These are phyloP conservation scores for Spongiforma sp. DNA, from an alignment of 1,284 basidiomycete species.

Conservation along the genomic window DNA sequence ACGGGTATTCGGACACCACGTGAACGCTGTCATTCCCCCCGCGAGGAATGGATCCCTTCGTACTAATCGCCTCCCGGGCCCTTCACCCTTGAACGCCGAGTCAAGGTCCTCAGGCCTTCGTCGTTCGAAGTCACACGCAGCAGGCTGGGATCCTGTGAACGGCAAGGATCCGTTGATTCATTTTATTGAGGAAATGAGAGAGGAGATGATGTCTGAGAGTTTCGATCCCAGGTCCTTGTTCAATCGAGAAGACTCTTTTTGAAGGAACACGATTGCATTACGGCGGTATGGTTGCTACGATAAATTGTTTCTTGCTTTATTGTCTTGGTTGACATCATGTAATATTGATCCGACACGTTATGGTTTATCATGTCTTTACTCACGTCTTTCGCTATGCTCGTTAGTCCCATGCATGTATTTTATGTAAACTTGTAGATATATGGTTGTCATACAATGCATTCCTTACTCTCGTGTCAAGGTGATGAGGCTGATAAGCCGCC, in stretches of 20 bases:
- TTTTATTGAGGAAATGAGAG: conserved; percentile 26
- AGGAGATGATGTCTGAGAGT: conserved; percentile 15
- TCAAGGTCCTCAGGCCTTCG: conserved; percentile 21
- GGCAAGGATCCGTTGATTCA: conserved; percentile 17
- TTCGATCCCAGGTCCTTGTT: conserved; percentile 27
- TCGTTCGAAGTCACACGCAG: conserved; percentile 33
- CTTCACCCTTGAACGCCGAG: not conserved
- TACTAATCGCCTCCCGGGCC: not conserved
- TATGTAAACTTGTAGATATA: no score
- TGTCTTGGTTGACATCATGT: no score
- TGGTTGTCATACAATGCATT: no score
- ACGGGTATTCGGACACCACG: conserved; percentile 21
- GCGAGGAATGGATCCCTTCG: conserved; percentile 23
- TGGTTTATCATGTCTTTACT: no score
- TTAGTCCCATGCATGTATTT: no score
- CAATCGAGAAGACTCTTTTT: conserved; percentile 14
- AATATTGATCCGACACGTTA: no score
- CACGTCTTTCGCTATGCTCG: no score
- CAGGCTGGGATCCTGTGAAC: conserved; percentile 9
- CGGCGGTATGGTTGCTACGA: not conserved
- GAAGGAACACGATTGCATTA: conserved; percentile 1
- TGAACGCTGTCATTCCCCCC: conserved; percentile 12
- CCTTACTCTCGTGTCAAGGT: no score
- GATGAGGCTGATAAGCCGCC: no score
- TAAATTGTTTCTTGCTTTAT: conserved; percentile 1